Base-by-base conservation (phyloP, 2,329 filamentous ascomycete species). In the Davidsoniella virescens region DNA sequence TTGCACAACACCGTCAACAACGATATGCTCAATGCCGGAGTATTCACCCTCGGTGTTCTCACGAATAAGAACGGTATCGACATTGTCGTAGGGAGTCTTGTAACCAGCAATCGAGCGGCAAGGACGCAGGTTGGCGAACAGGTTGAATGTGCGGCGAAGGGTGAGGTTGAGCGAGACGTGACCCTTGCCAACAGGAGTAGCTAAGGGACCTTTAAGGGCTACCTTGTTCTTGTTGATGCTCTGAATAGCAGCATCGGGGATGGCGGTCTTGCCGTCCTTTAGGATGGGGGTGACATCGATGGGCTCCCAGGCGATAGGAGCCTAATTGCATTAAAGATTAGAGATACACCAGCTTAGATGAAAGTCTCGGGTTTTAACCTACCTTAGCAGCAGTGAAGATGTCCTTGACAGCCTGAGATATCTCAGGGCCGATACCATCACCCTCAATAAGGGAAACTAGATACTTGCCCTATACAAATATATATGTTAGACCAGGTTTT, bases 31-130 rank as follows among this genome's bases (percentile, higher is more conserved):
- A 61, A 98, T 96, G 56, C 92, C 92, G 40, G 87, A 94, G 80
- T 98, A 98, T 76, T 96, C 92, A 67, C 92, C 92, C 78, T 96
- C 92, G 59, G 92, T 96, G 78, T 98, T 98, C 75, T 98, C 92
- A 69, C 92, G 86, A 71, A 98, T 96, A 64, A 98, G 75, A 62
- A 95, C 87, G 38, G 88, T 95, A 71, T 98, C 84, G 64, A 98
- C 92, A 61, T 84, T 79, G 67, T 96, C 90, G 74, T 96, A 96
- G 56, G 90, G 87, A 49, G 92, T 98, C 81, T 96, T 94, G 83
- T 83, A 98, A 62, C 92, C 92, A 57, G 84, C 85, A 59, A 98
- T 87, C 57, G 87, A 95, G 65, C 87, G 85, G 80, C 93, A 98
- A 56, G 93, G 92, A 63, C 93, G 88, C 62, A 98, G 77, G 74